Evolutionary conservation across 2,329 filamentous ascomycete species (phyloP), one percentile per base, ranked within the genome.

Genomic region (Aureobasidium musti): DNA sequence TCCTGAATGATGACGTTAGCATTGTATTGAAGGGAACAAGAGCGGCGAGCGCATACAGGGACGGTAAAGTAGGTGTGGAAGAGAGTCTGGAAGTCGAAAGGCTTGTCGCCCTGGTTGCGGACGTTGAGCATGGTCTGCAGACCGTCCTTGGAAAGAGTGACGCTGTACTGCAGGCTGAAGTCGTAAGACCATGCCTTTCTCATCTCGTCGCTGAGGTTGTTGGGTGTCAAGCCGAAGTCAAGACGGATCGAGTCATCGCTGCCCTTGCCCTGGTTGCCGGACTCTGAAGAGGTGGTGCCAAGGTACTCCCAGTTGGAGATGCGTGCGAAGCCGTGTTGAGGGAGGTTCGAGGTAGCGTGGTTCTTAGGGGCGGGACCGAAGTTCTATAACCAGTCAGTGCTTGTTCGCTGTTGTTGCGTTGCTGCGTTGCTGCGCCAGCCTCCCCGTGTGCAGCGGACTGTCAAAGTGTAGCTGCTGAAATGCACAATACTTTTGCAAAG

Each of bases 301-400:
- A 99, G 84, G 77, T 95, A 97, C 78, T 98, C 93, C 95, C 95
- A 99, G 69, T 86, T 86, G 53, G 89, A 91, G 74, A 86, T 93
- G 72, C 95, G 91, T 45, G 94, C 95, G 79, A 99, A 96, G 71
- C 95, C 95, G 81, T 98, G 95, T 80, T 97, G 93, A 3, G 93
- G 89, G 30, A 99, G 89, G 70, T 86, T 82, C 61, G 87, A 86
- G 33, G 92, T 95, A n/a, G 90, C 84, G 71, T 89, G 87, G 77
- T 93, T 88, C 71, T 88, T 83, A 63, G 91, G 88, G 14, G 90
- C 87, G 47, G 89, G 90, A 35, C 95, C 95, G 76, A 99, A 99
- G 76, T 93, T 87, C 92, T 92, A 30, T 67, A 21, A 11, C 0
- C 26, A 4, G 33, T 66, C 45, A 66, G 64, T 54, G 17, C 4